Conservation (phyloP, 2,329 filamentous ascomycete species). For the Zalaria obscura region DNA sequence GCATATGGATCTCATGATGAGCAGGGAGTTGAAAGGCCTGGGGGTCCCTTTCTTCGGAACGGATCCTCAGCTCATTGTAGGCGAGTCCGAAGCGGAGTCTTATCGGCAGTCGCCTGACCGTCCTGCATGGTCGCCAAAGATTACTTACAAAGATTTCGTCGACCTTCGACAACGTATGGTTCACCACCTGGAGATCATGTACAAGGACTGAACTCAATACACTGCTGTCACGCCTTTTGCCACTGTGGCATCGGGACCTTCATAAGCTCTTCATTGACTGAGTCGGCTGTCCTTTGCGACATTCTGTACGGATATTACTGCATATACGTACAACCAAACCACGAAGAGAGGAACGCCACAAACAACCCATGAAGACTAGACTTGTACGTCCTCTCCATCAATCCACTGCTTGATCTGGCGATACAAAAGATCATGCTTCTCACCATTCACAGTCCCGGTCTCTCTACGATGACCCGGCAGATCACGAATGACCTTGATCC, state of each 20-base stretch:
- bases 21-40: constrained; percentile 38
- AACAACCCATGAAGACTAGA: too few species aligned
- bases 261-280: too few species aligned
- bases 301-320: too few species aligned
- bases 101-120: neutral
- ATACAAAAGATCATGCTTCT: constrained; percentile 33
- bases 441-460: constrained; percentile 20
- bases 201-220: constrained; percentile 16
- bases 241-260: neutral
- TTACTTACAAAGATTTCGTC: constrained; percentile 18
- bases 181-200: constrained; percentile 23
- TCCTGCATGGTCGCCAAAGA: constrained; percentile 13
- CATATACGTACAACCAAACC: too few species aligned
- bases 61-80: constrained; percentile 26
- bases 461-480: constrained; percentile 30
- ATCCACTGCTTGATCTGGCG: constrained; percentile 29
- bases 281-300: too few species aligned
- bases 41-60: constrained; percentile 49
- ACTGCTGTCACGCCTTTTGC: too few species aligned
- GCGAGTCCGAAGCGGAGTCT: constrained; percentile 10
- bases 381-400: constrained; percentile 19
- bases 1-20: constrained; percentile 46
- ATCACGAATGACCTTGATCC: constrained; percentile 27
- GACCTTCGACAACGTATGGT: constrained; percentile 21
- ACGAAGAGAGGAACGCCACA: too few species aligned